Percentiles rank a stretch among this genome's conserved stretches.
phyloP scores from a whole-genome alignment of 352 stramenopile genomes.

The Phytophthora nicotianae region DNA sequence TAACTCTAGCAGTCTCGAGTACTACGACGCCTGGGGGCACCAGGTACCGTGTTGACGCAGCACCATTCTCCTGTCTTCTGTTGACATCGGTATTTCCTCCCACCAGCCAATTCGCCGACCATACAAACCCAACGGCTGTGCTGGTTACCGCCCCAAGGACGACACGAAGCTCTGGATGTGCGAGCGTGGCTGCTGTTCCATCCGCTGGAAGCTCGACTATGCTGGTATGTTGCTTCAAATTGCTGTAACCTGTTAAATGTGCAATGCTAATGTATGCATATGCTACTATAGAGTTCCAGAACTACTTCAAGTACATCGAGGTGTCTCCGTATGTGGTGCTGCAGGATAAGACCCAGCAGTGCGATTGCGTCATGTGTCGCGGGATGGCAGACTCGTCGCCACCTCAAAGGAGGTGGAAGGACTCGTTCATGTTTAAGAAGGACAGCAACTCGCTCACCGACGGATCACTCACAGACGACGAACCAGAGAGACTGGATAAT shows the following conservation, averaged over 20 bases:
- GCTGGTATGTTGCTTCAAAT: conserved; percentile 33
- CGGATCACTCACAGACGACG: conserved; percentile 36
- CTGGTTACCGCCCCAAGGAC: conserved; percentile 18
- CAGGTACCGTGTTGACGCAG: conserved; percentile 21
- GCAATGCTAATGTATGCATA: conserved; percentile 5
- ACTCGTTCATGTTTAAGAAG: conserved; percentile 13
- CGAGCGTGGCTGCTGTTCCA: conserved; percentile 66
- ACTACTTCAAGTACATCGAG: conserved; percentile 67
- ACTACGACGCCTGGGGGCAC: conserved; percentile 68
- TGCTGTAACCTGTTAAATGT: neutral
- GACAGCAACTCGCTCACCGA: conserved; percentile 28
- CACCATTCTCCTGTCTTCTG: neutral
- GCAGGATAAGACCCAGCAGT: conserved; percentile 57
- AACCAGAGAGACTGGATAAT: conserved; percentile 32
- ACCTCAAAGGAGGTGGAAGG: conserved; percentile 20
- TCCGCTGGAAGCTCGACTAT: conserved; percentile 80
- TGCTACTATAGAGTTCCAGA: conserved; percentile 53
- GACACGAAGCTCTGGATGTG: conserved; percentile 64
- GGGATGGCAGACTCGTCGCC: conserved; percentile 34
- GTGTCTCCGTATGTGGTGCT: conserved; percentile 71
- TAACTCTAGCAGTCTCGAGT: conserved; percentile 56
- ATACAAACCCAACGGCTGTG: conserved; percentile 19
- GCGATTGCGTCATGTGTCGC: conserved; percentile 67
- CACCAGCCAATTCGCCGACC: conserved; percentile 24
- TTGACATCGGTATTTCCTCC: neutral